phyloP scores from a whole-genome alignment of 345 rosid genomes.

The Citrus maxima region DNA sequence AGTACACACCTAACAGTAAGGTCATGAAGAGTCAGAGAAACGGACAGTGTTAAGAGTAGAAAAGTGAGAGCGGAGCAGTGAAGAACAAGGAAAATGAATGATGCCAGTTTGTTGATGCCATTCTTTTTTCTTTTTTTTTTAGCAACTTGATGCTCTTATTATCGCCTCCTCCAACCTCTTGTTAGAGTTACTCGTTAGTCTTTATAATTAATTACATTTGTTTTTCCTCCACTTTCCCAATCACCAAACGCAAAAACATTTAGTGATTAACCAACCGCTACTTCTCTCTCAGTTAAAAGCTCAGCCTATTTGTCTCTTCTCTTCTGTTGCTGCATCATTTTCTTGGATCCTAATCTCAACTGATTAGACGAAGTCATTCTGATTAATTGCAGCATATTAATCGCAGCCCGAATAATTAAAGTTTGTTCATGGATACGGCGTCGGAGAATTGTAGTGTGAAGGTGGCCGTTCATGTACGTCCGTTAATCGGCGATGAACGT shows the following conservation, averaged over 20 bases:
- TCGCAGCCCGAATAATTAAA: neutral
- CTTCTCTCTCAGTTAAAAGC: neutral
- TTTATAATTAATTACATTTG: too few relatives aligned
- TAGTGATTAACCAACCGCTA: neutral
- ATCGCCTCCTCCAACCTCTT: slow-evolving; percentile 17
- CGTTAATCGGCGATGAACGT: slow-evolving; percentile 69
- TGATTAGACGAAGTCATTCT: slow-evolving; percentile 13
- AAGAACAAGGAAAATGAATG: slow-evolving; percentile 29
- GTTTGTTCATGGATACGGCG: slow-evolving; percentile 27
- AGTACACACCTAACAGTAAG: neutral
- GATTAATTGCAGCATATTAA: slow-evolving; percentile 12
- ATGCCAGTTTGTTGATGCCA: slow-evolving; percentile 14
- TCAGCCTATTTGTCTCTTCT: neutral
- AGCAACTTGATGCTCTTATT: neutral
- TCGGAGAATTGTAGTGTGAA: slow-evolving; percentile 61
- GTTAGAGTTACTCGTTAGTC: neutral
- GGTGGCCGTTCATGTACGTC: slow-evolving; percentile 76
- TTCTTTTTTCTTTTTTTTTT: neutral
- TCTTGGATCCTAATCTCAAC: slow-evolving; percentile 23
- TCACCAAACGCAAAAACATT: neutral
- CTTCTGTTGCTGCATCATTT: slow-evolving; percentile 10
- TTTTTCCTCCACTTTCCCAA: neutral
- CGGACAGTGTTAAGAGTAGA: neutral
- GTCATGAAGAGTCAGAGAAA: neutral
- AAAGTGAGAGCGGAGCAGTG: slow-evolving; percentile 10